phyloP scores from a whole-genome alignment of 2,329 filamentous ascomycete genomes.

The Fusarium continuum region DNA sequence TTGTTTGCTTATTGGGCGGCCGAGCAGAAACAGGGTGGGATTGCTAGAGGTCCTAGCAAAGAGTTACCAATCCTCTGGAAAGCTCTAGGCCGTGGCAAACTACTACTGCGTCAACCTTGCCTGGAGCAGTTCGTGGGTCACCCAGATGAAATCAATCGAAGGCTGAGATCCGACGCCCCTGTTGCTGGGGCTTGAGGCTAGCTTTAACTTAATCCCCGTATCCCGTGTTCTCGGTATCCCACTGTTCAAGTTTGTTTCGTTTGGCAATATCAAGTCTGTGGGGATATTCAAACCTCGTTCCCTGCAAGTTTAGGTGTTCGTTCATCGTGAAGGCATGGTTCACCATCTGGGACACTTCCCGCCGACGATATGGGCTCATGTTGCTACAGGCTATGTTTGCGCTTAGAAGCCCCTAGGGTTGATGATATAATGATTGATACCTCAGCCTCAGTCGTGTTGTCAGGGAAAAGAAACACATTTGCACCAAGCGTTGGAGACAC shows the following conservation, averaged over 20 bases:
- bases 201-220: constrained; percentile 13
- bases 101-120: constrained; percentile 15
- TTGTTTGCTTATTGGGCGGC: constrained; percentile 20
- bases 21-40: constrained; percentile 22
- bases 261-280: constrained; percentile 1
- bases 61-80: constrained; percentile 41
- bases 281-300: constrained; percentile 14
- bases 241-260: neutral
- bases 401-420: neutral
- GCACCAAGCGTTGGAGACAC: neutral
- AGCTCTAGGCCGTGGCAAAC: constrained; percentile 32
- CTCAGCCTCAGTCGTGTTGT: constrained; percentile 13
- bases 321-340: neutral
- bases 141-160: constrained; percentile 8
- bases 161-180: constrained; percentile 26
- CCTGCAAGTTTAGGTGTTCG: neutral
- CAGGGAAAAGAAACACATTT: constrained; percentile 1
- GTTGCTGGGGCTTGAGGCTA: constrained; percentile 19
- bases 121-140: constrained; percentile 12
- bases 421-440: neutral
- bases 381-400: neutral
- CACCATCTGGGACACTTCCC: constrained; percentile 2
- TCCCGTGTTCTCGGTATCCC: constrained; percentile 5
- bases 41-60: constrained; percentile 27
- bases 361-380: neutral